A percentile compares a stretch with the other conserved stretches of the same genome.
phyloP scores from a whole-genome alignment of 2,329 filamentous ascomycete genomes.

The Ceratocystis smalleyi region DNA sequence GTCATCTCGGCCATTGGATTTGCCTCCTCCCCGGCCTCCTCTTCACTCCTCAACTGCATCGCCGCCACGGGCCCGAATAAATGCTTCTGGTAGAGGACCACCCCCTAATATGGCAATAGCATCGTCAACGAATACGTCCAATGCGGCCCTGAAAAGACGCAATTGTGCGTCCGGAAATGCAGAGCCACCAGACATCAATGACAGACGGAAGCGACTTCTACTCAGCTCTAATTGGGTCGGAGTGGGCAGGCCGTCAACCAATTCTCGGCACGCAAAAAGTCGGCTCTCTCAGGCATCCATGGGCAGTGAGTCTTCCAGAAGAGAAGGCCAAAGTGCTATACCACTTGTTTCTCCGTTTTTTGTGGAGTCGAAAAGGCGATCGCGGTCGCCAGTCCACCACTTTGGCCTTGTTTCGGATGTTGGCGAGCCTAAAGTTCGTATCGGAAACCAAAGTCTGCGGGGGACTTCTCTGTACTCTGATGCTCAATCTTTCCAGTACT shows the following conservation, averaged over 20 bases:
- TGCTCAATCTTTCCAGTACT: neutral
- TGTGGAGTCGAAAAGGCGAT: neutral
- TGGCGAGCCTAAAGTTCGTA: slow-evolving; percentile 7
- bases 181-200: neutral
- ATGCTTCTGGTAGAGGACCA: neutral
- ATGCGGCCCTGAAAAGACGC: neutral
- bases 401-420: neutral
- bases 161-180: neutral
- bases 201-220: slow-evolving; percentile 2
- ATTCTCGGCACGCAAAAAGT: neutral
- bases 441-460: slow-evolving; percentile 13
- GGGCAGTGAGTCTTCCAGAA: neutral
- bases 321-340: neutral
- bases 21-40: neutral
- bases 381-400: neutral
- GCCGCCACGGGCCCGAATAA: neutral
- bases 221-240: slow-evolving; percentile 6
- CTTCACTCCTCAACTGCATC: neutral
- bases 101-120: neutral
- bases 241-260: neutral
- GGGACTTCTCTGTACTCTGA: slow-evolving; percentile 7
- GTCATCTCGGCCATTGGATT: neutral
- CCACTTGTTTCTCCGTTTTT: slow-evolving; percentile 2
- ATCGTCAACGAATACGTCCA: neutral
- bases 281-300: neutral